Evolutionary conservation across 129 eudicot genomes (phyloP).

Genomic region (Tagetes erecta): DNA sequence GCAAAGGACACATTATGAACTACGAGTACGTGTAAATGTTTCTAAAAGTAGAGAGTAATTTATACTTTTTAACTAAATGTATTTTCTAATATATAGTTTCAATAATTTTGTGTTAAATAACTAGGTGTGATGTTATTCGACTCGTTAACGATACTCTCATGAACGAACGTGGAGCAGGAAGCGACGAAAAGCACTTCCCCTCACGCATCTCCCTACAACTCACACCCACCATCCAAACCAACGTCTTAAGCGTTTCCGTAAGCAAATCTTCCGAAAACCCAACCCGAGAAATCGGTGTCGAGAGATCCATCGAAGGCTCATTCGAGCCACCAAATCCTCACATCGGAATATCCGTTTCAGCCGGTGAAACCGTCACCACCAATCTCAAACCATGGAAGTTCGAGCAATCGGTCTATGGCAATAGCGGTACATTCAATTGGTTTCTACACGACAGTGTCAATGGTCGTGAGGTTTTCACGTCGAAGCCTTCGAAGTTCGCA

Average conservation of each 20-base stretch:
- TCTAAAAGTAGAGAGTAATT: too few species aligned
- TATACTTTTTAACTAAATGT: too few species aligned
- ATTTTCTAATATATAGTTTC: too few species aligned
- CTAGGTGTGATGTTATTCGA: conserved; percentile 67
- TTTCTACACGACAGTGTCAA: conserved; percentile 70
- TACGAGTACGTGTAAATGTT: too few species aligned
- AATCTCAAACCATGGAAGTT: conserved; percentile 89
- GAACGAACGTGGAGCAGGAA: conserved; percentile 76
- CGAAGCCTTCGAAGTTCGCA: conserved; percentile 63
- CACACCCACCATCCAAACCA: conserved; percentile 59
- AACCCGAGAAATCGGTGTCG: conserved; percentile 61
- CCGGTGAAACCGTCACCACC: conserved; percentile 65
- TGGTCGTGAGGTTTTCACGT: conserved; percentile 73
- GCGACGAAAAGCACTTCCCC: conserved; percentile 85
- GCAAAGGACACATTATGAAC: too few species aligned
- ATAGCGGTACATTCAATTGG: conserved; percentile 67
- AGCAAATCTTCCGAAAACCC: conserved; percentile 82
- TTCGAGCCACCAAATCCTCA: conserved; percentile 60
- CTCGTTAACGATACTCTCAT: conserved; percentile 56
- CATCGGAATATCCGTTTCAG: conserved; percentile 54
- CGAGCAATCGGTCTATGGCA: conserved; percentile 78
- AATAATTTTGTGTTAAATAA: neutral
- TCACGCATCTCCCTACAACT: conserved; percentile 74
- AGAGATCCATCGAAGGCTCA: conserved; percentile 66
- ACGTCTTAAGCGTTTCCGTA: conserved; percentile 68